Evolutionary conservation across 2,329 filamentous ascomycete species (phyloP).

Genomic region (Dactylellina drechsleri): DNA sequence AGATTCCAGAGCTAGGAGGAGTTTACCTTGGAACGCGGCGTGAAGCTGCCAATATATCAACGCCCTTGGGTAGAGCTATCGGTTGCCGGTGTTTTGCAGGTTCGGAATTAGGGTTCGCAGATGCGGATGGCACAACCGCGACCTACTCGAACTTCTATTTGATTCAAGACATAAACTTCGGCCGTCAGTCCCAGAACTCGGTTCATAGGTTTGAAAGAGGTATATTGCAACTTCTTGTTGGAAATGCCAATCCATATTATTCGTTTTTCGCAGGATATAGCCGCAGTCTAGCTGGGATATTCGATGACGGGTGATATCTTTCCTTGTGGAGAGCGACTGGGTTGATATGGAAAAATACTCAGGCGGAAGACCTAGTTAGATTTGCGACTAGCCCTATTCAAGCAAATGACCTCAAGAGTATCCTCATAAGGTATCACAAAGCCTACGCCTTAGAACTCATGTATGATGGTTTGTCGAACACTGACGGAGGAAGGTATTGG

Average conservation of each 20-base stretch:
- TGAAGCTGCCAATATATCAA: too few species aligned
- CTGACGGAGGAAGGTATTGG: not conserved
- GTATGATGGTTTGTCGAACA: slow-evolving; percentile 14
- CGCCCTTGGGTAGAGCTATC: not conserved
- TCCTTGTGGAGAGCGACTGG: not conserved
- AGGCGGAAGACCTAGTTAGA: not conserved
- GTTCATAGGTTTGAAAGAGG: not conserved
- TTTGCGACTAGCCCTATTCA: slow-evolving; percentile 7
- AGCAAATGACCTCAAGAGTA: slow-evolving; percentile 4
- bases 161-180: not conserved
- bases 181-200: not conserved
- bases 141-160: slow-evolving; percentile 16
- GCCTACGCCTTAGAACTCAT: slow-evolving; percentile 18
- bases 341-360: not conserved
- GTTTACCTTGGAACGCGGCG: too few species aligned
- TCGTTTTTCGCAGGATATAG: not conserved
- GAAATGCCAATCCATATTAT: not conserved
- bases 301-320: not conserved
- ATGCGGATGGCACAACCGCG: not conserved
- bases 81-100: slow-evolving; percentile 25
- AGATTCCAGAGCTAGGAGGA: not conserved
- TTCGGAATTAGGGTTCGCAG: slow-evolving; percentile 17
- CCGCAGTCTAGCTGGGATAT: not conserved
- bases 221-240: not conserved
- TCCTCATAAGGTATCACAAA: not conserved